phyloP scores from a whole-genome alignment of 2,329 filamentous ascomycete species.

The Biscogniauxia marginata region DNA sequence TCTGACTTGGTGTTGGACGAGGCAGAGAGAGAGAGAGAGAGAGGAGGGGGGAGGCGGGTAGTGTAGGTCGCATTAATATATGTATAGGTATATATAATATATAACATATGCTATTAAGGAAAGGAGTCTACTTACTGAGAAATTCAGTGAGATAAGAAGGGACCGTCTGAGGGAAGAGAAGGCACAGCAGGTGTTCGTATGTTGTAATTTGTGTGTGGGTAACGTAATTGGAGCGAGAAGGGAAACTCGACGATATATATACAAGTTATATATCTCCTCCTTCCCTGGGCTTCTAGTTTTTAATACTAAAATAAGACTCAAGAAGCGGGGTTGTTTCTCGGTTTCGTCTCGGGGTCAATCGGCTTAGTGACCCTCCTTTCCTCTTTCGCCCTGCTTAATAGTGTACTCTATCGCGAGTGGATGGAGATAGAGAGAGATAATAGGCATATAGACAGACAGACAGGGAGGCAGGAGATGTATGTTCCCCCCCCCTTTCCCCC shows the following conservation, averaged over 20 bases:
- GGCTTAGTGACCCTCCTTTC: neutral
- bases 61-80: neutral
- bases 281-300: too few species aligned
- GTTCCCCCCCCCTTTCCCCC: neutral
- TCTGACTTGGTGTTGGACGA: neutral
- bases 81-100: neutral
- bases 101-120: neutral
- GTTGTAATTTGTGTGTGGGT: neutral
- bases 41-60: neutral
- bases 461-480: too few species aligned
- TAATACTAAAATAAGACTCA: neutral
- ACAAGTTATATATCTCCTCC: neutral
- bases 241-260: neutral
- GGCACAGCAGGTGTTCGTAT: neutral
- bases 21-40: neutral
- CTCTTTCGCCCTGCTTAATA: neutral
- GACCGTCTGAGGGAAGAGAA: neutral
- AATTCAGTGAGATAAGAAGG: too few species aligned
- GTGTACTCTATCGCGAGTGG: neutral
- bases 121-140: neutral
- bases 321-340: neutral
- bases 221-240: neutral
- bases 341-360: neutral
- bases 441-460: neutral
- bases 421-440: neutral